These are phyloP conservation scores for Pouteria glomerata DNA, from an alignment of 148 eudicot species.

Conservation along the genomic window DNA sequence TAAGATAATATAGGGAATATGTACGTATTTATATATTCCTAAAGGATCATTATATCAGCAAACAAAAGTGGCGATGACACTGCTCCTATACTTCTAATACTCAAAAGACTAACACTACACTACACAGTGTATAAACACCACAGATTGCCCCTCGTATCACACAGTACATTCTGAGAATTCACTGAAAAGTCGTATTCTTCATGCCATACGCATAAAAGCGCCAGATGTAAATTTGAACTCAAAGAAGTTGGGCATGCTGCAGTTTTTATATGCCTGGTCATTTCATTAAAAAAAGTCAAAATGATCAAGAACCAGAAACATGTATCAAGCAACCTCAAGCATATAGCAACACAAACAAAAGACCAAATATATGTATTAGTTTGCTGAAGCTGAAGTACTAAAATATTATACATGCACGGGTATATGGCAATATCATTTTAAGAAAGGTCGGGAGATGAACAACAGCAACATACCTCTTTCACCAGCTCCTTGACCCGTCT, in stretches of 20 bases:
- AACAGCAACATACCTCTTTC: slow-evolving; percentile 96
- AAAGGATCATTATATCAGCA: neutral
- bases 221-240: neutral
- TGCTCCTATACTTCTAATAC: too few species aligned
- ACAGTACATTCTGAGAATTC: neutral
- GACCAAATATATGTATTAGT: neutral
- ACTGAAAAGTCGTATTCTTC: neutral
- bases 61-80: neutral
- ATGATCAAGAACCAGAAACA: neutral
- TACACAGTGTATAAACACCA: neutral
- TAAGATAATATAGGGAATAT: neutral
- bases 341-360: neutral
- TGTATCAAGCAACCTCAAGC: neutral
- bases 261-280: neutral
- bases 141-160: neutral
- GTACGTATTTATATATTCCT: neutral
- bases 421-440: neutral
- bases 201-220: neutral
- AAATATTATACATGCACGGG: neutral
- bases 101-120: neutral
- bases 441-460: too few species aligned
- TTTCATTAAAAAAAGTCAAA: neutral
- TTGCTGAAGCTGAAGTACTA: neutral
- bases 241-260: neutral
- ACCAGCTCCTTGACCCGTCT: slow-evolving; percentile 88